Evolutionary conservation across 768 basidiomycete species (phyloP).

Genomic region (Coprinopsis cinerea): DNA sequence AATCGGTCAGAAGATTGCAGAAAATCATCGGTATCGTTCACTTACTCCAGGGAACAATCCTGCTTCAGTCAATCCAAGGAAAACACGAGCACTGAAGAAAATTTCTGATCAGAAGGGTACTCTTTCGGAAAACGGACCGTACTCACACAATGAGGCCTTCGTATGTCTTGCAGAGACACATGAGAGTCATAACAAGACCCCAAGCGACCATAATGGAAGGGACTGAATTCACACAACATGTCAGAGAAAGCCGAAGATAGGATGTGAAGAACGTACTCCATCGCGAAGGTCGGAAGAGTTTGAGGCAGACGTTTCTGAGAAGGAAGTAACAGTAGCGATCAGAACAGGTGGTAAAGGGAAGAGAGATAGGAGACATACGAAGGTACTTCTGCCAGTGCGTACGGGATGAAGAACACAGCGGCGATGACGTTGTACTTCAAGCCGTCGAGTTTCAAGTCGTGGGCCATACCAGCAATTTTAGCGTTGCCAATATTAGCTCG

Average conservation of each 20-base stretch:
- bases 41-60: conserved; percentile 31
- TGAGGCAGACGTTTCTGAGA: conserved; percentile 21
- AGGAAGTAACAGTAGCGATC: conserved; percentile 1
- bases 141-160: conserved; percentile 22
- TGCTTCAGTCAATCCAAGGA: conserved; percentile 32
- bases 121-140: neutral
- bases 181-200: conserved; percentile 27
- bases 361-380: conserved; percentile 10
- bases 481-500: conserved; percentile 31
- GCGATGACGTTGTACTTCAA: conserved; percentile 28
- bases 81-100: conserved; percentile 27
- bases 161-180: conserved; percentile 24
- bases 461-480: conserved; percentile 26
- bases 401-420: conserved; percentile 27
- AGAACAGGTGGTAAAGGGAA: neutral
- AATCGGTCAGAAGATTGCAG: too few species aligned
- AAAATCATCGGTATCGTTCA: neutral
- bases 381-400: conserved; percentile 27
- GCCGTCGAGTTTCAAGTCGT: conserved; percentile 24
- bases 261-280: conserved; percentile 20
- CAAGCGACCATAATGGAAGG: conserved; percentile 26
- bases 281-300: conserved; percentile 23
- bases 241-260: neutral
- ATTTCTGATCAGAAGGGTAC: neutral
- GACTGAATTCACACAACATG: conserved; percentile 13